Evolutionary conservation across 179 eudicot genomes (phyloP).

Genomic region (Gypsophila paniculata): DNA sequence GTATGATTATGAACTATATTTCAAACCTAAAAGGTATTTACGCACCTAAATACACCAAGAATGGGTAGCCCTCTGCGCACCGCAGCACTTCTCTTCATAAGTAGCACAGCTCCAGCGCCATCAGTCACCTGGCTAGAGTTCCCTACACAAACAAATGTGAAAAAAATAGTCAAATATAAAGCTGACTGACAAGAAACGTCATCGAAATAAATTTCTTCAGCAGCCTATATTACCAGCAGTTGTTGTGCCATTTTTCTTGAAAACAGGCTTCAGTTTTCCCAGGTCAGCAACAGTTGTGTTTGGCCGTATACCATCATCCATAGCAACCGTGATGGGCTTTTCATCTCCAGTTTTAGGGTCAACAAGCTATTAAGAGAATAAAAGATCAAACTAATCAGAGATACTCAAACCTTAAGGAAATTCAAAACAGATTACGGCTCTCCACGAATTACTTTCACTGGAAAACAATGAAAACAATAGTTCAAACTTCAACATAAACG

Average conservation of each 20-base stretch:
- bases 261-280: conserved; percentile 77
- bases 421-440: neutral
- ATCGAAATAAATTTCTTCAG: neutral
- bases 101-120: conserved; percentile 98
- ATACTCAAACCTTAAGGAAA: neutral
- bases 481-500: too few species aligned
- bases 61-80: conserved; percentile 73
- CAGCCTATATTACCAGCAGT: conserved; percentile 66
- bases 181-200: neutral
- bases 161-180: neutral
- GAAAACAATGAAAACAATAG: neutral
- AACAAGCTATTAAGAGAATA: conserved; percentile 41
- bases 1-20: neutral
- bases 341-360: conserved; percentile 97
- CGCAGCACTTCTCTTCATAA: conserved; percentile 92
- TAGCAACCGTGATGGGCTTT: conserved; percentile 60
- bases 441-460: too few species aligned
- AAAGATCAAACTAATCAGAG: neutral
- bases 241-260: conserved; percentile 89
- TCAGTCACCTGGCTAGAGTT: conserved; percentile 97
- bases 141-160: conserved; percentile 32
- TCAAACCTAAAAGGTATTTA: neutral
- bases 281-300: conserved; percentile 55
- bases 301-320: conserved; percentile 90
- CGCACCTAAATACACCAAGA: conserved; percentile 92